A percentile compares a stretch with the other conserved stretches of the same genome.
phyloP scores from a whole-genome alignment of 2,329 filamentous ascomycete genomes.

The Alternaria gansuensis region DNA sequence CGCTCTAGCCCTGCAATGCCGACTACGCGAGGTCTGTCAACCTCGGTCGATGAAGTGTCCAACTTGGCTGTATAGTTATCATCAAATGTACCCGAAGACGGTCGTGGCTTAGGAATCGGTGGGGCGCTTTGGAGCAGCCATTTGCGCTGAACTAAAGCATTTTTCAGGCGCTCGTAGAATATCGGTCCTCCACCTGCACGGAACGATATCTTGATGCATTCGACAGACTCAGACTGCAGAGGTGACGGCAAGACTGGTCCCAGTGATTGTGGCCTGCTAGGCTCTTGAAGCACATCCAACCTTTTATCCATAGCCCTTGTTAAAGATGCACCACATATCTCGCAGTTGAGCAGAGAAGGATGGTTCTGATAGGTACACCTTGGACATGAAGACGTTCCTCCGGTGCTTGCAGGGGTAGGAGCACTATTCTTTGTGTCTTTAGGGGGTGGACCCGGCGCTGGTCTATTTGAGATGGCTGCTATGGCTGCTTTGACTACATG shows the following conservation, averaged over 20 bases:
- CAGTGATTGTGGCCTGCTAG: slow-evolving; percentile 74
- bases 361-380: slow-evolving; percentile 95
- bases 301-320: slow-evolving; percentile 61
- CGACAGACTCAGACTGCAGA: slow-evolving; percentile 68
- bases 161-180: slow-evolving; percentile 88
- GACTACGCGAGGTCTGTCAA: slow-evolving; percentile 66
- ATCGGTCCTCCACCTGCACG: slow-evolving; percentile 87
- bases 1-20: slow-evolving; percentile 94
- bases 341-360: slow-evolving; percentile 82
- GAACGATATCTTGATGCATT: slow-evolving; percentile 91
- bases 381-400: slow-evolving; percentile 65
- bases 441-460: slow-evolving; percentile 38
- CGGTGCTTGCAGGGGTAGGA: slow-evolving; percentile 21
- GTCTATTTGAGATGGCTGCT: slow-evolving; percentile 71
- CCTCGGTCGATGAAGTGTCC: slow-evolving; percentile 30
- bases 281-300: slow-evolving; percentile 52
- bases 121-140: slow-evolving; percentile 93
- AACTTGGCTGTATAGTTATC: slow-evolving; percentile 37
- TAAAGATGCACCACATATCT: slow-evolving; percentile 87
- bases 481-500: slow-evolving; percentile 89
- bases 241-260: slow-evolving; percentile 68
- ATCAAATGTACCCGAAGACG: slow-evolving; percentile 48
- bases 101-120: slow-evolving; percentile 74
- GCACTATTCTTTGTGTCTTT: slow-evolving; percentile 53
- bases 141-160: slow-evolving; percentile 88